Conservation (phyloP, 2,329 filamentous ascomycete genomes). For the Colletotrichum paranaense region DNA sequence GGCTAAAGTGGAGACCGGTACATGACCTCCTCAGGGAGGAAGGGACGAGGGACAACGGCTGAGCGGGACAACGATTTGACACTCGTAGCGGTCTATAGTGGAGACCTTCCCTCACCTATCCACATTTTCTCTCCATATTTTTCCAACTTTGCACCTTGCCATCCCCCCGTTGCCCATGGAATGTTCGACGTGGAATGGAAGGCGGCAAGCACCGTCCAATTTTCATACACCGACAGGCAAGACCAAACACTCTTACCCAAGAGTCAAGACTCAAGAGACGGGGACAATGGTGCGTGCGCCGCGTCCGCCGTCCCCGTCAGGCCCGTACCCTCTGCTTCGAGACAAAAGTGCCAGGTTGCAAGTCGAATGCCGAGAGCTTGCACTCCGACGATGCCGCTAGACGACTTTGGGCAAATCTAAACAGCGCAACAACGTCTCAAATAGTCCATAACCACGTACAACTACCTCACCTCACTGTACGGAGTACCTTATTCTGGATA, state of each 20-base stretch:
- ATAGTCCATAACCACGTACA: not conserved
- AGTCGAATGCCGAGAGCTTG: not conserved
- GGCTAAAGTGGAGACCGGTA: not conserved
- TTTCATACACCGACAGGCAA: too few species aligned
- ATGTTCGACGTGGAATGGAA: not conserved
- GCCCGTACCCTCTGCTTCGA: not conserved
- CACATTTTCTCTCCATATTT: conserved; percentile 18
- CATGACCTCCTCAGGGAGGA: not conserved
- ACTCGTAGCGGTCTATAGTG: not conserved
- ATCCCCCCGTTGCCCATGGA: not conserved
- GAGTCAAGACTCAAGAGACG: too few species aligned
- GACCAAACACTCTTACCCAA: too few species aligned
- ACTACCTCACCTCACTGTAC: not conserved
- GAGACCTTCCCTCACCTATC: not conserved
- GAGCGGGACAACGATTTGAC: not conserved
- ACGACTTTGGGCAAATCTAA: not conserved
- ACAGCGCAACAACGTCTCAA: not conserved
- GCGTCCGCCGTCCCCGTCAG: not conserved
- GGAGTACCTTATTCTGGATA: not conserved
- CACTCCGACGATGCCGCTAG: not conserved
- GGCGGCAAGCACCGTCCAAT: not conserved
- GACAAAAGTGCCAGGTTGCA: not conserved
- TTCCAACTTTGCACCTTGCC: conserved; percentile 19
- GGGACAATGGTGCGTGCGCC: not conserved
- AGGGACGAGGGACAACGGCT: conserved; percentile 11